phyloP scores from a whole-genome alignment of 306 rosid genomes.

The Trichosanthes truncata region DNA sequence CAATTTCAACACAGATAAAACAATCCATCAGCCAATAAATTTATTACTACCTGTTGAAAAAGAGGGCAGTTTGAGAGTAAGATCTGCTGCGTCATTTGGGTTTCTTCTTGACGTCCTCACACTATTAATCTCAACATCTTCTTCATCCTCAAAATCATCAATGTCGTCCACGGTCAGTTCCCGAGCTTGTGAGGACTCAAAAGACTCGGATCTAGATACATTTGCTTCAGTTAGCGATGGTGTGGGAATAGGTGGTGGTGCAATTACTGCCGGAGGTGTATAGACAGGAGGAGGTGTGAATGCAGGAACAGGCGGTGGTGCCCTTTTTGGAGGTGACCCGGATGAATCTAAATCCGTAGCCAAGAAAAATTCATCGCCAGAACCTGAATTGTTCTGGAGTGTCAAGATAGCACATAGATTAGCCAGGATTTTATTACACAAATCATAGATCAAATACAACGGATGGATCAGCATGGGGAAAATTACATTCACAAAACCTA shows the following conservation, averaged over 20 bases:
- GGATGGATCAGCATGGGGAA: background rate
- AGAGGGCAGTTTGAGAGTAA: conserved; percentile 69
- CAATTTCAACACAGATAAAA: background rate
- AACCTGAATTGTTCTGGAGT: conserved; percentile 72
- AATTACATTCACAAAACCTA: background rate
- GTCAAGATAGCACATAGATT: conserved; percentile 21
- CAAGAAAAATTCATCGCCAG: conserved; percentile 77
- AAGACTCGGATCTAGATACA: conserved; percentile 70
- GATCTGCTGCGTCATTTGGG: conserved; percentile 80
- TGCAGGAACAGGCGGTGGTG: conserved; percentile 71
- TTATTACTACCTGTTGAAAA: conserved; percentile 69
- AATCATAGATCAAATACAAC: background rate
- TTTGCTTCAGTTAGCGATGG: conserved; percentile 42
- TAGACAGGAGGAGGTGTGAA: conserved; percentile 22
- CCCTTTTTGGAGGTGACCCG: conserved; percentile 89
- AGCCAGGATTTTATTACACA: conserved; percentile 10
- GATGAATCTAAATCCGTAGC: conserved; percentile 65
- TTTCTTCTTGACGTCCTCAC: conserved; percentile 53
- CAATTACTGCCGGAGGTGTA: conserved; percentile 24
- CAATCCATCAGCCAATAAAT: conserved; percentile 15
- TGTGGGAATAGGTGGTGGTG: conserved; percentile 34
- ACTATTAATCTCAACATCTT: conserved; percentile 28
- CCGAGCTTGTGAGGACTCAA: conserved; percentile 58
- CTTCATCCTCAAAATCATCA: conserved; percentile 83
- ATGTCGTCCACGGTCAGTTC: conserved; percentile 91